Conservation (phyloP, 176 grass and related monocot species). For the Avena atlantica region DNA sequence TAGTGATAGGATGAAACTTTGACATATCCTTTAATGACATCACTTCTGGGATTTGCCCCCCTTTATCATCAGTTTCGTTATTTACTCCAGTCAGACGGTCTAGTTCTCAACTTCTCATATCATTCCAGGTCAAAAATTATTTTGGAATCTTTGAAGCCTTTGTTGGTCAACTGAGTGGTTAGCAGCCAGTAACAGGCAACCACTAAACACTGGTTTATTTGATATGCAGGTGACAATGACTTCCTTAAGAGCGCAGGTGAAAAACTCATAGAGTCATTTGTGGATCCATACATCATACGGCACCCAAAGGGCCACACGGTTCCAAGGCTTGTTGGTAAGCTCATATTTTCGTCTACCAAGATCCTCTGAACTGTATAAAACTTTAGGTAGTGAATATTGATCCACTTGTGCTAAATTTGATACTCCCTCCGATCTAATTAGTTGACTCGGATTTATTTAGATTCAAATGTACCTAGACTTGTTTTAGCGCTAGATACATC, state of each 20-base stretch:
- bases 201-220: constrained; percentile 14
- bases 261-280: constrained; percentile 67
- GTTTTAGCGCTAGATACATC: too few species aligned
- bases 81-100: neutral
- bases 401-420: neutral
- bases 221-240: constrained; percentile 70
- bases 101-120: constrained; percentile 11
- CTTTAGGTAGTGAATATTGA: neutral
- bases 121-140: neutral
- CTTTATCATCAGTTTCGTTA: neutral
- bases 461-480: too few species aligned
- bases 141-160: neutral
- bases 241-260: constrained; percentile 72
- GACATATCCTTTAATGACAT: neutral
- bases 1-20: neutral
- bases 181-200: neutral
- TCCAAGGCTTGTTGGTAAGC: constrained; percentile 90
- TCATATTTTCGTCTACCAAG: constrained; percentile 22
- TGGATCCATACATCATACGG: constrained; percentile 72
- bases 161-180: neutral
- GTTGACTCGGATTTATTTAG: too few species aligned
- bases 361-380: neutral
- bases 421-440: too few species aligned
- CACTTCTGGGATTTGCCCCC: neutral
- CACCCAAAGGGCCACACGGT: constrained; percentile 98